Conservation (phyloP, 2,329 filamentous ascomycete species). For the Capronia coronata region DNA sequence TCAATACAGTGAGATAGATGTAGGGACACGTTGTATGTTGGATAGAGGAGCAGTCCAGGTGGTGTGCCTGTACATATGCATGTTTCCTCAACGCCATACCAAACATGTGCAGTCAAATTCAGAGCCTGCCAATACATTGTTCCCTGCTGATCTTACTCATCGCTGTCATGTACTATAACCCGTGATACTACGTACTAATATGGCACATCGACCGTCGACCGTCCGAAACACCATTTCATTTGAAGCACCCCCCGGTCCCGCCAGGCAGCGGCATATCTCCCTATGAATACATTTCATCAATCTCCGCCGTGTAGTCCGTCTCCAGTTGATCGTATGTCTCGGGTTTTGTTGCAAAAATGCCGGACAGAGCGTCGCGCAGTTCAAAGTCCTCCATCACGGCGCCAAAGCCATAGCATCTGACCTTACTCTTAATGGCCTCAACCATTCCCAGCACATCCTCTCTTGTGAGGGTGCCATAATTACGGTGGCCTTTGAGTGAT, state of each 20-base stretch:
- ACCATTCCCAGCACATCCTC: slow-evolving; percentile 67
- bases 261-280: not conserved
- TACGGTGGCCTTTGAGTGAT: slow-evolving; percentile 65
- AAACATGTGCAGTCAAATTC: too few relatives aligned
- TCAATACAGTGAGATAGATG: too few relatives aligned
- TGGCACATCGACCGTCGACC: not conserved
- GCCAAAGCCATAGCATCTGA: slow-evolving; percentile 82
- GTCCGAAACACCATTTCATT: not conserved
- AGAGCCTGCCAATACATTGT: too few relatives aligned
- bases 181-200: too few relatives aligned
- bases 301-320: slow-evolving; percentile 20
- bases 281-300: slow-evolving; percentile 28
- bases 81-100: too few relatives aligned
- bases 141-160: too few relatives aligned
- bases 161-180: not conserved
- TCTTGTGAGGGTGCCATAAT: slow-evolving; percentile 58
- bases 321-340: slow-evolving; percentile 27
- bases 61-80: too few relatives aligned
- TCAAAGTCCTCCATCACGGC: slow-evolving; percentile 64
- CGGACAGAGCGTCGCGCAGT: slow-evolving; percentile 65
- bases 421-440: slow-evolving; percentile 68
- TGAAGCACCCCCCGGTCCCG: not conserved
- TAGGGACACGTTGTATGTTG: too few relatives aligned
- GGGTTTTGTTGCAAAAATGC: slow-evolving; percentile 55
- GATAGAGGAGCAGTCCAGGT: too few relatives aligned